These are phyloP conservation scores for Globisporangium takayamanum DNA, from an alignment of 352 stramenopile species.

Conservation along the genomic window DNA sequence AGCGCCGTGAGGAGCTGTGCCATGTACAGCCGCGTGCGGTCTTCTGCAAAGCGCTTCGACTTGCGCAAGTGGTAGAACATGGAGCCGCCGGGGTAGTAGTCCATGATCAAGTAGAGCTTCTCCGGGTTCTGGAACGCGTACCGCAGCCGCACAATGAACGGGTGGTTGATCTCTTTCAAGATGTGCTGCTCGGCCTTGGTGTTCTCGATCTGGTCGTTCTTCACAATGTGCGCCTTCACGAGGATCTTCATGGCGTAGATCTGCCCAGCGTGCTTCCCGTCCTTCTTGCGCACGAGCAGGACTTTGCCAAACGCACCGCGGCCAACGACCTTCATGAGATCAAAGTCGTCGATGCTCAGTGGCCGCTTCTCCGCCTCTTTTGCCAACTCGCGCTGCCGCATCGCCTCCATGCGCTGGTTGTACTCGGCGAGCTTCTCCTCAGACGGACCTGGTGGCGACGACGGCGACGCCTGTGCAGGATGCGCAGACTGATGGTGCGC, in stretches of 20 bases:
- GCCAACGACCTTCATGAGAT: constrained; percentile 93
- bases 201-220: constrained; percentile 92
- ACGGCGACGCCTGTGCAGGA: background rate
- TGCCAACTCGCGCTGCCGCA: constrained; percentile 66
- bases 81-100: constrained; percentile 90
- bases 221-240: constrained; percentile 90
- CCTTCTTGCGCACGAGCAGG: constrained; percentile 91
- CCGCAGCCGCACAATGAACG: constrained; percentile 79
- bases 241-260: constrained; percentile 95
- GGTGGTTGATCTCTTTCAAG: constrained; percentile 86
- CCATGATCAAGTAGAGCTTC: constrained; percentile 96
- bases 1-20: constrained; percentile 80
- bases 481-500: background rate
- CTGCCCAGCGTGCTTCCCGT: constrained; percentile 70
- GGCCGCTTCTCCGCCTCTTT: constrained; percentile 66
- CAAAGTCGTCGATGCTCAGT: constrained; percentile 90
- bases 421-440: constrained; percentile 64
- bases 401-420: constrained; percentile 63
- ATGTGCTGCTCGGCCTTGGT: constrained; percentile 89
- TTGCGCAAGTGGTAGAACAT: constrained; percentile 89
- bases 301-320: constrained; percentile 95
- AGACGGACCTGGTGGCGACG: constrained; percentile 18
- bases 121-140: constrained; percentile 87
- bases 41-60: constrained; percentile 82
- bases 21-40: constrained; percentile 84